Conservation (phyloP, 345 rosid species). For the Aquilaria sinensis region DNA sequence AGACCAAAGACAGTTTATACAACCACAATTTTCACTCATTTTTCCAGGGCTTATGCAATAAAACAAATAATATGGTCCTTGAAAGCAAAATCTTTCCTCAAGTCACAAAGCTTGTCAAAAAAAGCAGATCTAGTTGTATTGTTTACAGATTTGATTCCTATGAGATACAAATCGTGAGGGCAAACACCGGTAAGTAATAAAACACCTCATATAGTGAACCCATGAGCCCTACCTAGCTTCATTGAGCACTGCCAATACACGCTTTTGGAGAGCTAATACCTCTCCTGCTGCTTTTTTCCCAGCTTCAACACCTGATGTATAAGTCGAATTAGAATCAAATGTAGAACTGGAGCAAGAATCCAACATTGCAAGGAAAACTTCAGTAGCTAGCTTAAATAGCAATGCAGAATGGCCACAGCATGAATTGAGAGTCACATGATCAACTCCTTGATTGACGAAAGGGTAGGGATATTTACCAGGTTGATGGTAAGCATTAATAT, state of each 20-base stretch:
- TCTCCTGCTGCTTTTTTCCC: conserved; percentile 98
- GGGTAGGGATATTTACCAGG: conserved; percentile 52
- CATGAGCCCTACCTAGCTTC: conserved; percentile 70
- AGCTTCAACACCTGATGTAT: conserved; percentile 83
- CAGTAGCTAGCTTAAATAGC: neutral
- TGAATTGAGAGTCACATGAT: neutral
- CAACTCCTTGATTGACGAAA: conserved; percentile 7
- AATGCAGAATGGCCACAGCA: neutral
- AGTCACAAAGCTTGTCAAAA: neutral
- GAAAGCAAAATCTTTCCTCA: neutral
- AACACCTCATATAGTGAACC: neutral
- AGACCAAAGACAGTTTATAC: too few species aligned
- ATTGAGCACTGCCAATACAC: conserved; percentile 83
- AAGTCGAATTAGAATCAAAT: conserved; percentile 9
- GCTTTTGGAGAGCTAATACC: conserved; percentile 91
- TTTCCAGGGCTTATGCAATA: too few species aligned
- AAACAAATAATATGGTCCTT: too few species aligned
- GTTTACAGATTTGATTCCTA: too few species aligned
- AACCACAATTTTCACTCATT: too few species aligned
- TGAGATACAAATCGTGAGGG: neutral
- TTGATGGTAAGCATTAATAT: conserved; percentile 95
- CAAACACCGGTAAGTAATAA: too few species aligned
- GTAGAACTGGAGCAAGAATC: conserved; percentile 1
- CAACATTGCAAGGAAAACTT: neutral
- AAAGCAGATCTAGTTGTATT: neutral